Base-by-base conservation (phyloP, 768 basidiomycete genomes). In the Hygrocybe punicea region DNA sequence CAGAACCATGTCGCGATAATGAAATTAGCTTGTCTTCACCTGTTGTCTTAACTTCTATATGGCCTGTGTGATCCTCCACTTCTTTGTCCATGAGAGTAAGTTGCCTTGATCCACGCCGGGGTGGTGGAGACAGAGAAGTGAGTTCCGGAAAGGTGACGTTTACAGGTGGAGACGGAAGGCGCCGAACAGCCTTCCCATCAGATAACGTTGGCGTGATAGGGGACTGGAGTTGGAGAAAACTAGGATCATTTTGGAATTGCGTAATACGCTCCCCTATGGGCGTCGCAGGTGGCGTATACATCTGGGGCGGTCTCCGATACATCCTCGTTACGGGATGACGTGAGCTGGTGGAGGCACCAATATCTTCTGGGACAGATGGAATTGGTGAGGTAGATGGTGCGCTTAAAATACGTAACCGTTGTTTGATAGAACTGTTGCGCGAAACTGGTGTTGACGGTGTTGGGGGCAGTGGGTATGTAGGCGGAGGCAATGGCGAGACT, bases 251-350 rank as follows among this genome's bases (percentile, higher is more conserved):
- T 53, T 71, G 72, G 57, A 73, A 70, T 24, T 66, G 57, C 14
- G 77, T 78, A 58, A 87, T 88, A 49, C 81, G 87, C 63, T 85
- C 86, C 9, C 82, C 84, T 21, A 87, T 83, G n/a, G 82, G 83
- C n/a, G 81, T 80, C 5, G 68, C 57, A 11, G 78, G 78, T 21
- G 73, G 65, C 29, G 75, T 58, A 55, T 63, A 54, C 48, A 65
- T 23, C 57, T 14, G 44, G 13, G 23, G 34, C 19, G 16, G 55
- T 24, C 17, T 16, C 3, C 13, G 35, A 23, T 55, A 29, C 4
- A 48, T 55, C 33, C 50, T 53, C 11, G 66, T 51, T 33, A 57
- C 56, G 34, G 54, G 59, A 34, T 53, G 29, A 8, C 8, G 61
- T 58, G 21, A 53, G 56, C 51, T 52, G 47, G 59, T 65, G 64